Evolutionary conservation across 106 monocot species (phyloP), one percentile per base, ranked within the genome.

Genomic region (Cymbidium sinense): DNA sequence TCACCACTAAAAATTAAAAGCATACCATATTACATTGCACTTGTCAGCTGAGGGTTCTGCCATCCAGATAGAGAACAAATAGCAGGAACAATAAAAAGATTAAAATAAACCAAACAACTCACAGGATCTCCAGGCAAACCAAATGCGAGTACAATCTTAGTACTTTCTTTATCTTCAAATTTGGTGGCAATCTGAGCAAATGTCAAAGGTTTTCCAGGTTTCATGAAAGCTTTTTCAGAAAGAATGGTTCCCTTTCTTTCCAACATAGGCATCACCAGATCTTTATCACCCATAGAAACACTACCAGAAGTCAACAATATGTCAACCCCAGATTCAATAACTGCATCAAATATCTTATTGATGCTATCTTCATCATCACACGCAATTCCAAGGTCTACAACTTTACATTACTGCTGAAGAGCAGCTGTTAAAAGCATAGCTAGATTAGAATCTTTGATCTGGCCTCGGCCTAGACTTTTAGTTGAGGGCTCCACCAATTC

Each of bases 81-180:
- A 52, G 92, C 85, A 74, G 99, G 95, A 12, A 93, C 81, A 52
- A 81, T 89, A 86, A 99, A 99, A 77, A 99, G 87, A 90, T 95
- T 83, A 75, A 99, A 99, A 87, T 95, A 89, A 84, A 99, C 92
- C 73, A 92, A 81, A 81, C 88, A 99, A 80, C 94, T 95, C 50
- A 91, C 94, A 35, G 99, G 99, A 87, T 99, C 95, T 85, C 99
- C 94, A 83, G 99, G 99, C 75, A 99, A 92, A 79, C 94, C 94
- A 91, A 99, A 99, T 41, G 87, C 92, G 78, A 99, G 88, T 37
- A 92, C 39, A 52, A 70, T 81, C 78, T 93, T 95, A 35, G 76
- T 34, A 75, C 7, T 34, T 77, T 81, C 74, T 41, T 18, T 31
- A 35, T 86, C 74, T 76, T 30, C 72, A 67, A 77, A 65, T 28